These are phyloP conservation scores for Purpureocillium takamizusanense DNA, from an alignment of 2,329 filamentous ascomycete genomes.

Conservation along the genomic window DNA sequence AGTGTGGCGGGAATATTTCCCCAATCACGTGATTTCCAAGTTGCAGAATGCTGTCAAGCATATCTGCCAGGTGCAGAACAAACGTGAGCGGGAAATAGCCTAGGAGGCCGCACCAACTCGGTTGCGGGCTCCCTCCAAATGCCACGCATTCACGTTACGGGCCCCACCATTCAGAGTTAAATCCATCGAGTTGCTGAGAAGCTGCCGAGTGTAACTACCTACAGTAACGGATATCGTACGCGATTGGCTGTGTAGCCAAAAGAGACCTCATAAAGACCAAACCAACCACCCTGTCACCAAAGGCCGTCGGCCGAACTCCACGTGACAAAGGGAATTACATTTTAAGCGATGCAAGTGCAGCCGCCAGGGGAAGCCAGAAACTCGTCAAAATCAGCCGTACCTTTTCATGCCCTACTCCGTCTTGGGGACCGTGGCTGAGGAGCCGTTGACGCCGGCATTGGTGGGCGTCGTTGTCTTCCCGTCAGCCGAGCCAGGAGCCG, in stretches of 20 bases:
- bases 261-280: slow-evolving; percentile 4
- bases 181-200: slow-evolving; percentile 1
- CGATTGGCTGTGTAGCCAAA: slow-evolving; percentile 21
- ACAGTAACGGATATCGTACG: slow-evolving; percentile 15
- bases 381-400: slow-evolving; percentile 11
- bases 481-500: slow-evolving; percentile 40
- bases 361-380: slow-evolving; percentile 1
- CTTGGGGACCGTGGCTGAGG: slow-evolving; percentile 25
- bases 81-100: no score
- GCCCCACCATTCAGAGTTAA: neutral
- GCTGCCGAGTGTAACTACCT: slow-evolving; percentile 3
- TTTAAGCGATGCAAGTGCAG: no score
- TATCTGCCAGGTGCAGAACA: no score
- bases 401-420: slow-evolving; percentile 25
- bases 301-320: neutral
- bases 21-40: no score
- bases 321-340: slow-evolving; percentile 11
- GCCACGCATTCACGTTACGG: neutral
- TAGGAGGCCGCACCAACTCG: no score
- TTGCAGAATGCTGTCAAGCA: no score
- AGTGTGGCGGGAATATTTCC: no score
- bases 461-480: slow-evolving; percentile 41
- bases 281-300: neutral
- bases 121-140: no score
- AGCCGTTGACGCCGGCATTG: slow-evolving; percentile 36